phyloP scores from a whole-genome alignment of 139 green algal genomes.

The Nannochloris sp. region DNA sequence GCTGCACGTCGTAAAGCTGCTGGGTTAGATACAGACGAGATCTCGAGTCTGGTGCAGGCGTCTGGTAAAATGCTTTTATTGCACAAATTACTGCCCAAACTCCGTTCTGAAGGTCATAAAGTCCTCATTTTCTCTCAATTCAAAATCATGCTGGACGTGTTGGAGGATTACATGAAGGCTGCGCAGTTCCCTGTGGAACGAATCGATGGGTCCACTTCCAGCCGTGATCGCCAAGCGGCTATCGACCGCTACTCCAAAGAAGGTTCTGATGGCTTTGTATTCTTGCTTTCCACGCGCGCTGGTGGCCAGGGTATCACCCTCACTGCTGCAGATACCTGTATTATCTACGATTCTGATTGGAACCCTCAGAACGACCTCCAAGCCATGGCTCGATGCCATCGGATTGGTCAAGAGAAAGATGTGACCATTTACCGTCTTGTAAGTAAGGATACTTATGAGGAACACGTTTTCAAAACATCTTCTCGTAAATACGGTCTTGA shows the following conservation, averaged over 20 bases:
- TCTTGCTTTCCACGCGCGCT: slow-evolving; percentile 87
- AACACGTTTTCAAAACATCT: slow-evolving; percentile 63
- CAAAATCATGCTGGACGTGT: slow-evolving; percentile 81
- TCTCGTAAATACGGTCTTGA: slow-evolving; percentile 79
- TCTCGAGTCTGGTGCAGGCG: slow-evolving; percentile 51
- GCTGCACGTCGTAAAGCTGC: slow-evolving; percentile 1
- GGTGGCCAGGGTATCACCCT: slow-evolving; percentile 96
- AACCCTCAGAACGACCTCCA: slow-evolving; percentile 93
- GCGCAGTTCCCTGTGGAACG: slow-evolving; percentile 63
- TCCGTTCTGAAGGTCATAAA: slow-evolving; percentile 65
- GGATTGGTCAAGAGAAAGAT: slow-evolving; percentile 79
- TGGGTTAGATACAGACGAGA: slow-evolving; percentile 16
- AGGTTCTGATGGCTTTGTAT: slow-evolving; percentile 63
- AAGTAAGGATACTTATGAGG: slow-evolving; percentile 83
- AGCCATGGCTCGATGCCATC: slow-evolving; percentile 93
- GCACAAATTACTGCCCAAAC: slow-evolving; percentile 73
- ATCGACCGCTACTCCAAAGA: slow-evolving; percentile 79
- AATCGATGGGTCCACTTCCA: slow-evolving; percentile 64
- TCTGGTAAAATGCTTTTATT: slow-evolving; percentile 83
- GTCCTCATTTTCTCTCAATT: slow-evolving; percentile 91
- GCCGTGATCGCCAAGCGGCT: slow-evolving; percentile 63
- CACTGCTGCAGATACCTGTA: slow-evolving; percentile 84
- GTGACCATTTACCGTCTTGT: slow-evolving; percentile 92
- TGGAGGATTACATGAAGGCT: slow-evolving; percentile 71
- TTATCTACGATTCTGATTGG: slow-evolving; percentile 95